These are phyloP conservation scores for Kodamaea restingae DNA, from an alignment of 805 yeast genomes.

Conservation along the genomic window DNA sequence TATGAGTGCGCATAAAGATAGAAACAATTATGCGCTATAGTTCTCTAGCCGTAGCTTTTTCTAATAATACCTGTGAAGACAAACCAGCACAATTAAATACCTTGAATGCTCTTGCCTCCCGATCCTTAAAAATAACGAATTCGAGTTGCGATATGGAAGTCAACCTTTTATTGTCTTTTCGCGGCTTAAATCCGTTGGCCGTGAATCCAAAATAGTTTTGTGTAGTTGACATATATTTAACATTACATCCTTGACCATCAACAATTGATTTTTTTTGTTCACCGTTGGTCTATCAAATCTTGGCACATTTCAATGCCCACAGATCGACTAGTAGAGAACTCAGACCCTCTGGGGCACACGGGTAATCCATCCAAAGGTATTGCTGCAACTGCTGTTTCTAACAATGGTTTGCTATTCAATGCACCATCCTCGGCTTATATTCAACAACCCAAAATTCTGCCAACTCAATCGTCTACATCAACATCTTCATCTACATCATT, in stretches of 20 bases:
- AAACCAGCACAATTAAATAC: too few relatives aligned
- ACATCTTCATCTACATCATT: background rate
- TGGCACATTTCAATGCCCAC: background rate
- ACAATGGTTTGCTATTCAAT: background rate
- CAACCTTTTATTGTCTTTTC: too few relatives aligned
- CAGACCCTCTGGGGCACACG: conserved; percentile 1
- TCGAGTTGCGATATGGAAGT: too few relatives aligned
- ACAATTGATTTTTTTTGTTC: background rate
- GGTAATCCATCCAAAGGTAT: background rate
- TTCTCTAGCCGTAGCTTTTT: too few relatives aligned
- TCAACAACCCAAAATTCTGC: background rate
- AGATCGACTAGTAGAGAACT: conserved; percentile 4
- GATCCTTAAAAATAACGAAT: too few relatives aligned
- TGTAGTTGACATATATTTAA: too few relatives aligned
- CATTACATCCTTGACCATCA: too few relatives aligned
- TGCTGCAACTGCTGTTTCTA: background rate
- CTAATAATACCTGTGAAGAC: too few relatives aligned
- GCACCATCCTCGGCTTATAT: background rate
- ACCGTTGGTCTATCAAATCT: background rate
- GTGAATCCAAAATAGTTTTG: background rate
- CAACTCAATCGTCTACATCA: background rate
- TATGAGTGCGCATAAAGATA: too few relatives aligned
- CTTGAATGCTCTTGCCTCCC: too few relatives aligned
- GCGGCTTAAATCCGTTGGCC: background rate
- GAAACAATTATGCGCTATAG: too few relatives aligned